A percentile compares a stretch with the other conserved stretches of the same genome.
Evolutionary conservation across 2,329 filamentous ascomycete genomes (phyloP).

Genomic region (Arthrobotrys musiformis): DNA sequence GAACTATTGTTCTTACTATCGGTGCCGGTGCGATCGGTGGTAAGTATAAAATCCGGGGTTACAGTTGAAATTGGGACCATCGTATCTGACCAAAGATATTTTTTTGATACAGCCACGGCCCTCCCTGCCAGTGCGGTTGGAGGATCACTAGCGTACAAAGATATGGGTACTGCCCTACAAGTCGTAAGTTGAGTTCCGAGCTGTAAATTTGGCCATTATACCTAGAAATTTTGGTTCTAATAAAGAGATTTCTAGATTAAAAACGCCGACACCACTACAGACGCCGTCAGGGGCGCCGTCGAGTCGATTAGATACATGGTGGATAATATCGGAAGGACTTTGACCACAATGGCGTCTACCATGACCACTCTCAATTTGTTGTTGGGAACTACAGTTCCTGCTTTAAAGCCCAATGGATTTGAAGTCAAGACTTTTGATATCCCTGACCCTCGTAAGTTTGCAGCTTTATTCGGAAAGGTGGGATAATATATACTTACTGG

Average conservation of each 20-base stretch:
- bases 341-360: conserved; percentile 30
- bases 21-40: conserved; percentile 38
- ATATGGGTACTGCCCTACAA: conserved; percentile 5
- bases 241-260: background rate
- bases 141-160: conserved; percentile 22
- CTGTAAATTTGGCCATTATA: background rate
- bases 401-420: conserved; percentile 41
- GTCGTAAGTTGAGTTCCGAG: conserved; percentile 4
- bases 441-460: conserved; percentile 28
- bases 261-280: background rate
- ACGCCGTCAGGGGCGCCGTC: conserved; percentile 25
- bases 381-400: conserved; percentile 25
- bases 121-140: conserved; percentile 35
- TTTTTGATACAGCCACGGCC: conserved; percentile 29
- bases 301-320: conserved; percentile 44
- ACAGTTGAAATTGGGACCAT: no score
- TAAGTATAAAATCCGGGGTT: background rate
- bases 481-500: background rate
- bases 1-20: conserved; percentile 34
- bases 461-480: background rate
- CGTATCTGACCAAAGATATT: no score
- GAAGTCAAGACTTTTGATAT: conserved; percentile 21
- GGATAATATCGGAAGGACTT: conserved; percentile 22
- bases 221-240: background rate
- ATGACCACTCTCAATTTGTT: conserved; percentile 33